Evolutionary conservation across 148 eudicot species (phyloP).

Genomic region (Rhododendron simsii): DNA sequence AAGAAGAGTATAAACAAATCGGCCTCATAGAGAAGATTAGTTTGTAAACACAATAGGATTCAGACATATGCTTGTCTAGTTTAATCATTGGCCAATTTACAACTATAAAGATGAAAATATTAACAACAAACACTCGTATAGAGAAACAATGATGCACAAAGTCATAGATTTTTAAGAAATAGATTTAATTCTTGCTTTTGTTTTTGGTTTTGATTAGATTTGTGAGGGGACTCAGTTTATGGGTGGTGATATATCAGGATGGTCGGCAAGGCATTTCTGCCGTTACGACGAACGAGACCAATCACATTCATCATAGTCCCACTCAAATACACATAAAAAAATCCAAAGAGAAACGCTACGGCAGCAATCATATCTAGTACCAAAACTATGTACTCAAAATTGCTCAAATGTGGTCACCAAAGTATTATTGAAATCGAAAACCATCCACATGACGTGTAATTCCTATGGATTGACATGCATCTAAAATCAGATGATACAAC

Average conservation of each 20-base stretch:
- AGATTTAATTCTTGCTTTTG: background rate
- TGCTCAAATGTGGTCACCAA: no score
- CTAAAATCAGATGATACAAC: background rate
- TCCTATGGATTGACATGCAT: background rate
- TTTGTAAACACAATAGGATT: conserved; percentile 37
- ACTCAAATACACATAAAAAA: background rate
- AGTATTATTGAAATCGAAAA: no score
- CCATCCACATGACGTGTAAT: background rate
- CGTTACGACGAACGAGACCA: conserved; percentile 89
- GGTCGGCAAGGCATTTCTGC: conserved; percentile 67
- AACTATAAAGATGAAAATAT: background rate
- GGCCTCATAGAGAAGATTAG: conserved; percentile 98
- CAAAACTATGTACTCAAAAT: no score
- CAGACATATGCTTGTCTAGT: conserved; percentile 33
- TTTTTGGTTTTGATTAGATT: background rate
- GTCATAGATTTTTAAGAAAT: background rate
- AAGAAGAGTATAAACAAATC: background rate
- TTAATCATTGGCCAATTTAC: conserved; percentile 25
- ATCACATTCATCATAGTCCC: conserved; percentile 52
- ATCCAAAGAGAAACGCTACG: background rate
- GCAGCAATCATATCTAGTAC: no score
- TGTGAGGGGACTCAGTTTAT: conserved; percentile 55
- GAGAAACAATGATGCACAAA: background rate
- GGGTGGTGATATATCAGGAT: conserved; percentile 85
- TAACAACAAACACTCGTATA: background rate